Base-by-base conservation (phyloP, 169 alveolate species). In the Prorocentrum cordatum region DNA sequence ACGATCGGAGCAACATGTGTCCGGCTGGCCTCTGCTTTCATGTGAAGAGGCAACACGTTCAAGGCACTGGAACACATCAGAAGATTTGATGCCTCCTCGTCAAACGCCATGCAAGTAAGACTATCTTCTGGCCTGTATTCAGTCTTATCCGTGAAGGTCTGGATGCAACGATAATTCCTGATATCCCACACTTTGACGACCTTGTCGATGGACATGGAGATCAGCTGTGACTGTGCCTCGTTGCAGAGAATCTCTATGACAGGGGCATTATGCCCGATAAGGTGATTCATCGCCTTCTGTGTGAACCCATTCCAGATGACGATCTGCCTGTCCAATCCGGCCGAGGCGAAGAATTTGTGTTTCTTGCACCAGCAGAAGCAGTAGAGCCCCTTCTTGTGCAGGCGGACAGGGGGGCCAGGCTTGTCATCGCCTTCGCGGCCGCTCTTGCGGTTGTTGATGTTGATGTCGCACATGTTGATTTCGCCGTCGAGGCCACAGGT, bases 71-170 rank as follows among this genome's bases (percentile, higher is more conserved):
- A n/a, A n/a, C n/a, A n/a, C n/a, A n/a, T n/a, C n/a, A n/a, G n/a
- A n/a, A n/a, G n/a, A n/a, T n/a, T n/a, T n/a, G 33, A 54, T 0
- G 27, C 10, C 20, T 82, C 90, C 26, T 82, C 90, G 5, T 82
- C 90, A 29, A 82, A 82, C 2, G 77, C 90, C 90, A 82, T 82
- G 80, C 90, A 82, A 9, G 90, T 82, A 42, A 82, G 58, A 12
- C 90, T 26, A 58, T 82, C 90, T 67, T 82, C 90, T 2, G 90
- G 90, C 62, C 64, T 82, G 90, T 82, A 82, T 36, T 82, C 90
- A 1, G 90, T 82, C 79, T 82, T 82, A 80, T 82, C 90, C 7
- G 90, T 82, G 90, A 82, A 82, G 54, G 90, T 82, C 64, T 82
- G 90, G 68, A 82, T 64, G 54, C 90, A 82, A 35, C 54, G n/a